Percentiles rank a stretch among this genome's conserved stretches.
phyloP scores from a whole-genome alignment of 768 basidiomycete genomes.

The Leccinum rimulosum region DNA sequence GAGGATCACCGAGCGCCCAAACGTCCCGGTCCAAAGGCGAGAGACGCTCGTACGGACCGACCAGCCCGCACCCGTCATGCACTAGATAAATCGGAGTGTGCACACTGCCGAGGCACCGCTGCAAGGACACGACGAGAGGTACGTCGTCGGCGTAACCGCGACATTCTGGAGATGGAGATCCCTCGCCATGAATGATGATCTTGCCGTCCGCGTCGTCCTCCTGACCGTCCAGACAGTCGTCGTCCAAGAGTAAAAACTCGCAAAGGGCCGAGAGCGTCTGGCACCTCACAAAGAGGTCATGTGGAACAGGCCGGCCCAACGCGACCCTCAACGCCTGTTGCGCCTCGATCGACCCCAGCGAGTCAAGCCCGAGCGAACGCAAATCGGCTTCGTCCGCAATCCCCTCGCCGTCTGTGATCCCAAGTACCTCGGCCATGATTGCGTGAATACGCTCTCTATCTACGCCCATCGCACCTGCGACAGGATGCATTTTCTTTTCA shows the following conservation, averaged over 20 bases:
- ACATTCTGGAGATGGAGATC: not conserved
- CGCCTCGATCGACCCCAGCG: slow-evolving; percentile 62
- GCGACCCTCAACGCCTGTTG: slow-evolving; percentile 45
- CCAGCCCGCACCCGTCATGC: slow-evolving; percentile 71
- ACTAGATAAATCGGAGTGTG: slow-evolving; percentile 56
- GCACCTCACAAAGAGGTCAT: slow-evolving; percentile 40
- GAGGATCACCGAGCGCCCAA: slow-evolving; percentile 62
- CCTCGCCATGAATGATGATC: not conserved
- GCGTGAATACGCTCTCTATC: slow-evolving; percentile 29
- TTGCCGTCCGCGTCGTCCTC: not conserved
- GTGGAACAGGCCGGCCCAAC: slow-evolving; percentile 42
- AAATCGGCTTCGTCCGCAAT: slow-evolving; percentile 48
- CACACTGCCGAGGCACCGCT: slow-evolving; percentile 24
- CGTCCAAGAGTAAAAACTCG: not conserved
- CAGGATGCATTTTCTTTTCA: not conserved
- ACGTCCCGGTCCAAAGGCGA: slow-evolving; percentile 47
- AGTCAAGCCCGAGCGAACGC: slow-evolving; percentile 57
- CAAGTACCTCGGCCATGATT: slow-evolving; percentile 47
- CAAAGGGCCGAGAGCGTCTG: slow-evolving; percentile 34
- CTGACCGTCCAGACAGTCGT: not conserved
- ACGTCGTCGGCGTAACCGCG: not conserved
- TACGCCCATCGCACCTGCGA: not conserved
- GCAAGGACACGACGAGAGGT: slow-evolving; percentile 19
- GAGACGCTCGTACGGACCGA: slow-evolving; percentile 49
- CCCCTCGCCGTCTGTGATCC: slow-evolving; percentile 26